Percentiles rank a stretch among this genome's conserved stretches.
These are phyloP conservation scores for Takashimella tepidaria DNA, from an alignment of 1,284 basidiomycete genomes.

Conservation along the genomic window DNA sequence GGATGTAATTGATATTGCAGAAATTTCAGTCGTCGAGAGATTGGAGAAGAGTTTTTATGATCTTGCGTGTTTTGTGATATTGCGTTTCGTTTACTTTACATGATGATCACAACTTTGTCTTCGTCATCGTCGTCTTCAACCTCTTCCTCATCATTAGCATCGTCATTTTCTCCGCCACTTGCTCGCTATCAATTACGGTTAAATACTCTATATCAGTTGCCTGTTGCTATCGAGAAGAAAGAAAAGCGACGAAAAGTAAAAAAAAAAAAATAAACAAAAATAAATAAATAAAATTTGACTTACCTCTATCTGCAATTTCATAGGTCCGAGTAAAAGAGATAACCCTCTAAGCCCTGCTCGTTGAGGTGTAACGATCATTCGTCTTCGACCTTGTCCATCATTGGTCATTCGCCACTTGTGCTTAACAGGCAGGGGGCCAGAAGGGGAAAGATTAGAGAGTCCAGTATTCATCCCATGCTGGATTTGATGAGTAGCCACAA, in stretches of 20 bases:
- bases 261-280: too few species aligned
- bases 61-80: too few species aligned
- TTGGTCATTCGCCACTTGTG: background rate
- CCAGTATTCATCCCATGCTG: too few species aligned
- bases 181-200: background rate
- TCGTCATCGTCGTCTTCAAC: constrained; percentile 5
- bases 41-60: too few species aligned
- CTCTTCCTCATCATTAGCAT: constrained; percentile 1
- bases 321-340: background rate
- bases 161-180: background rate
- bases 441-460: too few species aligned
- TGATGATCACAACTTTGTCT: constrained; percentile 9
- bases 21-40: too few species aligned
- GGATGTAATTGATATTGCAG: too few species aligned
- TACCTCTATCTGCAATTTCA: background rate
- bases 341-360: background rate
- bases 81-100: too few species aligned
- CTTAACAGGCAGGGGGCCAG: too few species aligned
- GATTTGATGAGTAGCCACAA: too few species aligned
- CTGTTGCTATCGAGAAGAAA: background rate
- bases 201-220: background rate
- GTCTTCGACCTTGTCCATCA: background rate
- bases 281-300: background rate
- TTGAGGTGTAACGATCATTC: background rate
- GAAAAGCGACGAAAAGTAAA: background rate